Evolutionary conservation across 495 filamentous ascomycete species (phyloP), one percentile per base, ranked within the genome.

Genomic region (Neurospora sp.): DNA sequence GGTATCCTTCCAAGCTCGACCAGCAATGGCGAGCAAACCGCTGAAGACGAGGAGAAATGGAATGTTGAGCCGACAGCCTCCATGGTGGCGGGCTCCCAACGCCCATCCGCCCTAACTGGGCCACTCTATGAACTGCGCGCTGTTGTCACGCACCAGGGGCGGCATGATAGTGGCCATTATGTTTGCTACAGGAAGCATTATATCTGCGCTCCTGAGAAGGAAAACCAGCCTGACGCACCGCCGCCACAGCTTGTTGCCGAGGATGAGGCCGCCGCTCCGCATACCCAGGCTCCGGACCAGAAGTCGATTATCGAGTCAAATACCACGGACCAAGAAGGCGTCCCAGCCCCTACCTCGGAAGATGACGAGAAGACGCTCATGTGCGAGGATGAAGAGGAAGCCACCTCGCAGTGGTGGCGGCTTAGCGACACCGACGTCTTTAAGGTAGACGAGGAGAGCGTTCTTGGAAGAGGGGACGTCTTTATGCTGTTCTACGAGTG

Each of bases 401-500:
- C 86, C 43, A 80, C 38, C 19, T 40, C 73, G 8, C 76, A 86
- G 24, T 97, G 94, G 94, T 97, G 92, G 89, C 85, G 91, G 15
- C 83, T 97, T 19, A 97, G 93, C 79, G 94, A 97, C 78, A 92
- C 96, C 62, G 89, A 92, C 72, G 94, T 97, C 10, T 86, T 83
- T 73, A 86, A 87, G 75, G 93, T 93, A 71, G 86, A 86, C 24
- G 94, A 97, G 81, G 84, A 87, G 15, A 86, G 86, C 39, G 94
- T 96, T 0, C 86, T 97, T 71, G 84, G 82, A 2, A 92, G 95
- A 76, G 89, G 90, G n/a, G 94, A 92, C 17, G 95, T 92, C 1
- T 98, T 98, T 77, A 98, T 99, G 95, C 85, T 98, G 10, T 98
- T 99, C 82, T 99, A 98, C 77, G 96, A 99, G 78, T 85, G 84